phyloP scores from a whole-genome alignment of 306 rosid species.

The Pyrus betulifolia region DNA sequence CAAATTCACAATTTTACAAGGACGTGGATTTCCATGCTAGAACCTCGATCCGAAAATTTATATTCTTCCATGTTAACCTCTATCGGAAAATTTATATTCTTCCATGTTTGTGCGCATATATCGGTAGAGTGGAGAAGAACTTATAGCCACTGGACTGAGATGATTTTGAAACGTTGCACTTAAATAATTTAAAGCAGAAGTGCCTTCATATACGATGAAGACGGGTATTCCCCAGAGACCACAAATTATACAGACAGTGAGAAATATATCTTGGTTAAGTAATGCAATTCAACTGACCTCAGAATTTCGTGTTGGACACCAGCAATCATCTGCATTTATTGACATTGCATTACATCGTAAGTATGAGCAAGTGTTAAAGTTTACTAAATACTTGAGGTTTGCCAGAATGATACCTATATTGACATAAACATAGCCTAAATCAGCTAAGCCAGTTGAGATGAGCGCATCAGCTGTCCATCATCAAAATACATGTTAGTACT shows the following conservation, averaged over 20 bases:
- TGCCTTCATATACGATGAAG: background rate
- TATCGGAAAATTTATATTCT: background rate
- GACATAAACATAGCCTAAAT: constrained; percentile 69
- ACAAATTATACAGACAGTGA: background rate
- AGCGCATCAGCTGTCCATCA: constrained; percentile 87
- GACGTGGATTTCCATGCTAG: background rate
- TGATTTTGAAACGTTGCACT: background rate
- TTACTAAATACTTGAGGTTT: constrained; percentile 6
- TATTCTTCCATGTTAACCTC: background rate
- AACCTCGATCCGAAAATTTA: background rate
- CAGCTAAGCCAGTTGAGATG: constrained; percentile 75
- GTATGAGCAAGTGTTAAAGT: background rate
- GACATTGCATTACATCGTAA: constrained; percentile 11
- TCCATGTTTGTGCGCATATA: background rate
- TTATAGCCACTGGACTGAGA: background rate
- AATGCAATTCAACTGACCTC: constrained; percentile 42
- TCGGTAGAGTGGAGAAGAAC: background rate
- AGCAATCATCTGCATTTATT: constrained; percentile 83
- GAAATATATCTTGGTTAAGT: background rate
- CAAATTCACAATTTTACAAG: background rate
- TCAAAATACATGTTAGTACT: constrained; percentile 18
- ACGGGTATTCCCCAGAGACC: background rate
- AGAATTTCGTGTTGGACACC: constrained; percentile 51
- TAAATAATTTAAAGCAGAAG: background rate
- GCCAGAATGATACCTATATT: constrained; percentile 63